A percentile compares a stretch with the other conserved stretches of the same genome.
Conservation (phyloP, 805 yeast species). For the Sugiyamaella floridensis region DNA sequence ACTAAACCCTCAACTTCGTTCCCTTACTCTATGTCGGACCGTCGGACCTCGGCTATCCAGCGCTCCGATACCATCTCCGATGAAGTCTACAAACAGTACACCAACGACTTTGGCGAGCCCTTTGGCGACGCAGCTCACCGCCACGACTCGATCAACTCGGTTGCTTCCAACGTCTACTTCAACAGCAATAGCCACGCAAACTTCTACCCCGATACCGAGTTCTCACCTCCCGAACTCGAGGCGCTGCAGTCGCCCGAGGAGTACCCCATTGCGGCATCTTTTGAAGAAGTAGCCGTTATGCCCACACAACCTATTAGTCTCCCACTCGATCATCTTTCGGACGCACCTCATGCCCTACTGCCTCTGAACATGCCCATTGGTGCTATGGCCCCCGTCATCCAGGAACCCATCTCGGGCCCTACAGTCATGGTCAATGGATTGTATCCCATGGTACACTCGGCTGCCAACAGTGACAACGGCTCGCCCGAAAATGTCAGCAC, state of each 20-base stretch:
- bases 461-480: constrained; percentile 16
- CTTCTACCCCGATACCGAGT: constrained; percentile 1
- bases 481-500: constrained; percentile 4
- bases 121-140: neutral
- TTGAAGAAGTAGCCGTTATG: constrained; percentile 2
- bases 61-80: neutral
- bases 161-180: constrained; percentile 1
- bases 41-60: neutral
- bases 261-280: constrained; percentile 1
- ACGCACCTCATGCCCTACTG: neutral
- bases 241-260: constrained; percentile 3
- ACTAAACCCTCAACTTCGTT: neutral
- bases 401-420: neutral
- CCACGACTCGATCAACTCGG: constrained; percentile 8
- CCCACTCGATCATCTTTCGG: neutral
- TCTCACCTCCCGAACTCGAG: constrained; percentile 11
- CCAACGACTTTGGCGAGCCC: neutral
- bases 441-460: constrained; percentile 18
- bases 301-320: neutral
- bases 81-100: neutral
- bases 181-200: neutral
- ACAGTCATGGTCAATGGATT: constrained; percentile 12
- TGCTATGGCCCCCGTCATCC: neutral
- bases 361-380: neutral
- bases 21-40: neutral